Conservation (phyloP, 2,329 filamentous ascomycete species). For the Verticillium nubilum region DNA sequence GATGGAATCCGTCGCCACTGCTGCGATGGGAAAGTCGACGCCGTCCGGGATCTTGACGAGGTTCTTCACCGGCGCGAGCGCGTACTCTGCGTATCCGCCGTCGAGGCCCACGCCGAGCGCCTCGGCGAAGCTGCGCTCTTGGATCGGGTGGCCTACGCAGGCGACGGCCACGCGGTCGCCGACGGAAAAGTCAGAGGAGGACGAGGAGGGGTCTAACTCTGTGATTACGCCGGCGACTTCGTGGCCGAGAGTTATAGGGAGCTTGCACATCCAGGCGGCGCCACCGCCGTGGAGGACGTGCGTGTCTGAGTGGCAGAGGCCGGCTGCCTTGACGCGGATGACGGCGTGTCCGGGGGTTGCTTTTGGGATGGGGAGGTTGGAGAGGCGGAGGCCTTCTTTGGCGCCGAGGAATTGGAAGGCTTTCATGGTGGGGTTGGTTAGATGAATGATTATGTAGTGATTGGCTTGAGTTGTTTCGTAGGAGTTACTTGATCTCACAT, state of each 20-base stretch:
- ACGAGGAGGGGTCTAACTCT: neutral
- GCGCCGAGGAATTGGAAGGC: conserved; percentile 5
- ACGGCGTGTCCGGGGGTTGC: neutral
- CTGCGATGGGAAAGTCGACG: conserved; percentile 1
- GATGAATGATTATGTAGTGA: no score
- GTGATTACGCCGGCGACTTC: conserved; percentile 5
- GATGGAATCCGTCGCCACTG: conserved; percentile 7
- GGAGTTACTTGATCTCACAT: no score
- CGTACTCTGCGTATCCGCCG: conserved; percentile 7
- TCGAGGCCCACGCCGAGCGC: conserved; percentile 6
- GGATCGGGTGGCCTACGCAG: conserved; percentile 6
- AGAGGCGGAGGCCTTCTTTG: conserved; percentile 1
- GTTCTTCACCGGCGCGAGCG: conserved; percentile 1
- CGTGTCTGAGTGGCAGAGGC: conserved; percentile 9
- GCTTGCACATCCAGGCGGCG: conserved; percentile 7
- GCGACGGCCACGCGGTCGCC: conserved; percentile 6
- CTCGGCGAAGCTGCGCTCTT: conserved; percentile 2
- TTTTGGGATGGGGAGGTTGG: conserved; percentile 1
- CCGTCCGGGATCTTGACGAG: conserved; percentile 1
- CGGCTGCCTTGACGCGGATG: conserved; percentile 4
- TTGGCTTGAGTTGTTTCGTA: no score
- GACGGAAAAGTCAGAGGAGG: neutral
- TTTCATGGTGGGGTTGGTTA: neutral
- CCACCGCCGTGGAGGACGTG: conserved; percentile 9
- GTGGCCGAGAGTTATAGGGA: conserved; percentile 4